Percentiles rank a stretch among this genome's conserved stretches.
These are phyloP conservation scores for Cercospora berteroae DNA, from an alignment of 2,329 filamentous ascomycete genomes.

Conservation along the genomic window DNA sequence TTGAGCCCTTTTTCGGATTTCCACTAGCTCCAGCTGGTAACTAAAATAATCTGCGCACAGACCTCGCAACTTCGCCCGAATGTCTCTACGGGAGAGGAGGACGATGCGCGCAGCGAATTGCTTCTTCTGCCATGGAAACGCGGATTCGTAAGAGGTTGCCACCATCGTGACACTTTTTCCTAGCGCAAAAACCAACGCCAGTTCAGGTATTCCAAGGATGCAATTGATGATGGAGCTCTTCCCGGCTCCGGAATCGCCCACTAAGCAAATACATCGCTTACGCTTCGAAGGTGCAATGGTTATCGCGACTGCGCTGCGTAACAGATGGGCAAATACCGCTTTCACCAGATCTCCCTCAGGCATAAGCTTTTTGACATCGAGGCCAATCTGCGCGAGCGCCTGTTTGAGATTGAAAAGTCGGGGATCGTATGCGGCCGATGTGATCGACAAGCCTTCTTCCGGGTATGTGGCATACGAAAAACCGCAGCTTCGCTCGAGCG, in stretches of 20 bases:
- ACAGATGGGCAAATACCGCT: background rate
- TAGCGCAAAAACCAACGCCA: too few species aligned
- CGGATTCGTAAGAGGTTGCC: conserved; percentile 8
- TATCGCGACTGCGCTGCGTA: background rate
- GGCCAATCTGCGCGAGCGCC: background rate
- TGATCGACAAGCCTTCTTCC: background rate
- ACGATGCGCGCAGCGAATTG: conserved; percentile 1
- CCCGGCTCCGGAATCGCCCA: conserved; percentile 15
- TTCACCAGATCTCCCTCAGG: background rate
- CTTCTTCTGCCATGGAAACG: background rate
- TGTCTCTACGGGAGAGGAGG: background rate
- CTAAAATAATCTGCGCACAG: conserved; percentile 7
- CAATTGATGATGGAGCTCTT: conserved; percentile 16
- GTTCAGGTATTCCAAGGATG: too few species aligned
- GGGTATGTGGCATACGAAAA: background rate
- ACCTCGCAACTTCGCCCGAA: background rate
- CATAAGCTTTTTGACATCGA: background rate
- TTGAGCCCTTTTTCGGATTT: background rate
- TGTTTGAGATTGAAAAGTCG: background rate
- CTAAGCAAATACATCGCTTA: conserved; percentile 13
- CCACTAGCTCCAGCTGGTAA: background rate
- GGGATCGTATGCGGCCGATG: background rate
- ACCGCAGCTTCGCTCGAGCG: background rate
- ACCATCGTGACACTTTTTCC: conserved; percentile 15
- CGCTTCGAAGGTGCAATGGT: background rate